Evolutionary conservation across 352 stramenopile genomes (phyloP).

Genomic region (Phytopythium delawarense): DNA sequence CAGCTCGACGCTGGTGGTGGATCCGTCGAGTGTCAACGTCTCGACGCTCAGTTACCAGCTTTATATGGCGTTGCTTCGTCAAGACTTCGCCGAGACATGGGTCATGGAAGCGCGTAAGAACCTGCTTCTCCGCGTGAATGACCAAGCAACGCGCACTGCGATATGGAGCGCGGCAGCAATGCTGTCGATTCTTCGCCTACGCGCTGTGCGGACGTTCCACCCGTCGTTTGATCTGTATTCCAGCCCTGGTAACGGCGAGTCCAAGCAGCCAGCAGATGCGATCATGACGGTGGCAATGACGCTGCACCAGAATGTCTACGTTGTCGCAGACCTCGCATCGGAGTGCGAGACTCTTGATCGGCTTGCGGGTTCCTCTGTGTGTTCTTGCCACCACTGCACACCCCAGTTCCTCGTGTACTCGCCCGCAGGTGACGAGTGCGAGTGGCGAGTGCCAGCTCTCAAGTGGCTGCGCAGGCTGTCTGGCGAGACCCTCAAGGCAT

Average conservation of each 20-base stretch:
- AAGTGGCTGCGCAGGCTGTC: neutral
- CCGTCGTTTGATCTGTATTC: neutral
- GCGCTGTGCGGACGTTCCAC: neutral
- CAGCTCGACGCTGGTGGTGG: neutral
- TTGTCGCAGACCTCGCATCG: neutral
- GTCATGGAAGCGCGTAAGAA: conserved; percentile 7
- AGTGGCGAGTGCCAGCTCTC: neutral
- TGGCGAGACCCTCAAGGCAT: neutral
- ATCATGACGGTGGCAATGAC: neutral
- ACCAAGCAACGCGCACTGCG: neutral
- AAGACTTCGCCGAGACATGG: neutral
- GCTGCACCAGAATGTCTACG: neutral
- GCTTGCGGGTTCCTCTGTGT: too few species aligned
- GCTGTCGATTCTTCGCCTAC: neutral
- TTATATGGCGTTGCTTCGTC: neutral
- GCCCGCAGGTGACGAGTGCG: neutral
- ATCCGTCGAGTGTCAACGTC: neutral
- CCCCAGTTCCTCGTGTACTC: conserved; percentile 5
- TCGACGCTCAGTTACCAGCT: neutral
- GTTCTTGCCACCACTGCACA: neutral
- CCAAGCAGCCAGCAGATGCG: neutral
- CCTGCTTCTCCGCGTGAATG: neutral
- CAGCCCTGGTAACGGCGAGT: too few species aligned
- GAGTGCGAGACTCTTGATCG: neutral
- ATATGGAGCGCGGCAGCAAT: neutral